These are phyloP conservation scores for barrel medic (Medicago truncatula) DNA, from an alignment of 306 rosid genomes.

Conservation along the genomic window MtrunA17r5.0-ANR NC_053047.1:19548501-19549000, in stretches of 20 bases:
- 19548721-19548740: neutral
- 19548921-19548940: neutral
- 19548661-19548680: constrained; percentile 45
- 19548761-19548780: constrained; percentile 15
- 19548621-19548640: constrained; percentile 61
- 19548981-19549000: too few species aligned
- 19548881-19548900: neutral
- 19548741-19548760: neutral
- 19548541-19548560: constrained; percentile 74
- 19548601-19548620: constrained; percentile 51
- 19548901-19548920: neutral
- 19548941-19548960: neutral
- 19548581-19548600: constrained; percentile 69
- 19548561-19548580: constrained; percentile 80
- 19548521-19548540: constrained; percentile 71
- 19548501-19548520: constrained; percentile 66
- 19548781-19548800: constrained; percentile 7
- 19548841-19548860: constrained; percentile 28
- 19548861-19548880: constrained; percentile 19
- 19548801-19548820: constrained; percentile 21
- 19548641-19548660: constrained; percentile 53
- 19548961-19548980: neutral
- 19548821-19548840: constrained; percentile 26
- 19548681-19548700: neutral
- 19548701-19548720: neutral